A percentile compares a stretch with the other conserved stretches of the same genome.
Evolutionary conservation across 2,329 filamentous ascomycete species (phyloP).

Genomic region (Pseudodiploospora longispora): DNA sequence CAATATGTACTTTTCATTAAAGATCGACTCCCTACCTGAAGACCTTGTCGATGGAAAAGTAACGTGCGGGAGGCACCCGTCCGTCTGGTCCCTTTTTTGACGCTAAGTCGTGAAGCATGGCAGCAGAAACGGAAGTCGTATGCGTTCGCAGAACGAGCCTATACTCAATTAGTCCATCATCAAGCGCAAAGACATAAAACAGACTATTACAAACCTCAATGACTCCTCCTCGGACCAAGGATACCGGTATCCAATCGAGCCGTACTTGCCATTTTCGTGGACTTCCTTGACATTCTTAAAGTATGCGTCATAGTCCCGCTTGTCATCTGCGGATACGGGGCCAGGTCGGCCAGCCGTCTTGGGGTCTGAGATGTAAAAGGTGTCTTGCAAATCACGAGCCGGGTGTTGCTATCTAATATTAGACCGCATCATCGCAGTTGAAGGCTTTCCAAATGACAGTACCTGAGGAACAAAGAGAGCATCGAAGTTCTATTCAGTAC

Average conservation of each 20-base stretch:
- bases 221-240: constrained; percentile 87
- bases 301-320: constrained; percentile 71
- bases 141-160: constrained; percentile 84
- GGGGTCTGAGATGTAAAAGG: constrained; percentile 95
- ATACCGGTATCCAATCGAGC: constrained; percentile 93
- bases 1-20: no score
- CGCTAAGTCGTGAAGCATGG: constrained; percentile 85
- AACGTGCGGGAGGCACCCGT: constrained; percentile 63
- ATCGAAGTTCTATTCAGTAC: constrained; percentile 63
- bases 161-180: neutral
- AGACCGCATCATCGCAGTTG: neutral
- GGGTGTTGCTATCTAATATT: constrained; percentile 63
- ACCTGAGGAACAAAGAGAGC: constrained; percentile 84
- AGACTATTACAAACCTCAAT: constrained; percentile 36
- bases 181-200: neutral
- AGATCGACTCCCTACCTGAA: constrained; percentile 49
- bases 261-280: constrained; percentile 85
- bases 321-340: constrained; percentile 43
- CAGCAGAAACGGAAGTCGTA: constrained; percentile 86
- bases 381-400: constrained; percentile 93
- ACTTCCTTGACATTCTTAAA: constrained; percentile 82
- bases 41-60: constrained; percentile 97
- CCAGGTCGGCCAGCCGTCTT: constrained; percentile 62
- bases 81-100: constrained; percentile 68
- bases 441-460: neutral